phyloP scores from a whole-genome alignment of 495 filamentous ascomycete genomes.

The Podospora comata region DNA sequence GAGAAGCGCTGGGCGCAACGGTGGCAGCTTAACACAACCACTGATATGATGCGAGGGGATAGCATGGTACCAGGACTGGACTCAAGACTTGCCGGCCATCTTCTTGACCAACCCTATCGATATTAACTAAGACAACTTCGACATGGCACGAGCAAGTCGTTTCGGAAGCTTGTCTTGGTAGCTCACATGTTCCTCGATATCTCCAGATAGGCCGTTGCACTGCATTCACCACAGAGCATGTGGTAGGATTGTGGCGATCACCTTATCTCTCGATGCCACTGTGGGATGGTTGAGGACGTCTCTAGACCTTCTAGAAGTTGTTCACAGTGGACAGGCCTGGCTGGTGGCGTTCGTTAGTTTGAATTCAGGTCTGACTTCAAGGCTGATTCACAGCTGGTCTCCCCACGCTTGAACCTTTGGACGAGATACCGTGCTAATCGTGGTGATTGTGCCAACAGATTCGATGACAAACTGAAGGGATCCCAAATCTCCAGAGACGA shows the following conservation, averaged over 20 bases:
- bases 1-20: neutral
- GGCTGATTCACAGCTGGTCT: neutral
- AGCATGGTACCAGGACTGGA: neutral
- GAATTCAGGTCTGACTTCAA: neutral
- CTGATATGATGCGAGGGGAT: no score
- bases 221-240: neutral
- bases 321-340: neutral
- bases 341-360: slow-evolving; percentile 10
- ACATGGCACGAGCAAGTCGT: neutral
- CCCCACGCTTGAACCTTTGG: neutral
- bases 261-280: slow-evolving; percentile 9
- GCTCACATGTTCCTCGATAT: neutral
- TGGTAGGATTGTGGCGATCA: slow-evolving; percentile 6
- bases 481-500: neutral
- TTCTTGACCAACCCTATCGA: neutral
- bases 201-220: neutral
- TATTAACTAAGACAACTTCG: neutral
- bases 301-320: slow-evolving; percentile 2
- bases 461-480: neutral
- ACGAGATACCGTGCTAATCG: neutral
- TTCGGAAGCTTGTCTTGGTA: neutral
- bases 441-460: neutral
- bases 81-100: neutral
- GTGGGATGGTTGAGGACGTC: neutral
- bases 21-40: no score